phyloP scores from a whole-genome alignment of 2,329 filamentous ascomycete species.

The Chaetothyriales sp. region DNA sequence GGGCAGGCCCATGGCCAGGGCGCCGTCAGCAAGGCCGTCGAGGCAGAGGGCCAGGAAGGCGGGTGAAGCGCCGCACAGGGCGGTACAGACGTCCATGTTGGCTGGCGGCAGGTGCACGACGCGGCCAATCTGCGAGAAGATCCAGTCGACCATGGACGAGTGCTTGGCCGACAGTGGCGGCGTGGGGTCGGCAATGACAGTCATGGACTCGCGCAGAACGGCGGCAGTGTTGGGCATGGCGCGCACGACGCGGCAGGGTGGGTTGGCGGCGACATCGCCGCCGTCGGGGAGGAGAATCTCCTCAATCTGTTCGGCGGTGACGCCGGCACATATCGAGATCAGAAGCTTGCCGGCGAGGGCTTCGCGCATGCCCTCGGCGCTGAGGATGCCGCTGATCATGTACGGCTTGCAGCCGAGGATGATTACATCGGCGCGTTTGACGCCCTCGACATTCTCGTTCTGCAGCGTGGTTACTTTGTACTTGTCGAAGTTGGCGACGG shows the following conservation, averaged over 20 bases:
- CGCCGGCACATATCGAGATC: slow-evolving; percentile 67
- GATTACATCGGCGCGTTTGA: slow-evolving; percentile 56
- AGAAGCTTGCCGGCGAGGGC: slow-evolving; percentile 68
- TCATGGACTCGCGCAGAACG: slow-evolving; percentile 69
- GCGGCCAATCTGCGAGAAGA: slow-evolving; percentile 40
- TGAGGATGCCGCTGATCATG: slow-evolving; percentile 55
- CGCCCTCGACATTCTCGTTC: slow-evolving; percentile 57
- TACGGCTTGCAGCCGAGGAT: slow-evolving; percentile 72
- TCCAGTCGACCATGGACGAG: slow-evolving; percentile 37
- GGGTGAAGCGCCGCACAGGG: slow-evolving; percentile 40
- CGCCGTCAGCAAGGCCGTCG: slow-evolving; percentile 48
- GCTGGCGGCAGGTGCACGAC: slow-evolving; percentile 11
- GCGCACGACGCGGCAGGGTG: slow-evolving; percentile 47
- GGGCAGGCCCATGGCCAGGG: slow-evolving; percentile 49
- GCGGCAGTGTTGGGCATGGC: slow-evolving; percentile 79
- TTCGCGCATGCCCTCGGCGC: slow-evolving; percentile 46
- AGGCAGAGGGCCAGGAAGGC: slow-evolving; percentile 48
- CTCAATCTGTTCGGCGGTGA: slow-evolving; percentile 56
- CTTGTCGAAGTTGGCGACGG: slow-evolving; percentile 47
- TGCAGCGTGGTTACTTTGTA: slow-evolving; percentile 48
- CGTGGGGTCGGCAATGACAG: slow-evolving; percentile 51
- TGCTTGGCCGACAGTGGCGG: slow-evolving; percentile 34
- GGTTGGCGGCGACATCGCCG: slow-evolving; percentile 31
- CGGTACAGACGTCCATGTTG: slow-evolving; percentile 19
- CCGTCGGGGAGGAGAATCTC: slow-evolving; percentile 21